Percentiles rank a stretch among this genome's conserved stretches.
Conservation (phyloP, 306 rosid species). For the Cicer pinnatifidum region DNA sequence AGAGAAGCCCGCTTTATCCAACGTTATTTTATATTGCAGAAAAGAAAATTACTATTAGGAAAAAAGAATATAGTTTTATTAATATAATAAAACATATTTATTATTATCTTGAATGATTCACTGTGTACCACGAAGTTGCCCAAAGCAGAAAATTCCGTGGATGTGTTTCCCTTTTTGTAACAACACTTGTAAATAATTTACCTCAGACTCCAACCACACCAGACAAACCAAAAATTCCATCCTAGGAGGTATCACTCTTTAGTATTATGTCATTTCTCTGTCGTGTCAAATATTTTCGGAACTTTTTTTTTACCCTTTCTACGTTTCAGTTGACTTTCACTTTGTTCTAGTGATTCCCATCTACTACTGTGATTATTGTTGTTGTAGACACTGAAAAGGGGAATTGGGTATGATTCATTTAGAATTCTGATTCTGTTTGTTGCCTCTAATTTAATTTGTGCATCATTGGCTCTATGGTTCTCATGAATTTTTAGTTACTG, state of each 20-base stretch:
- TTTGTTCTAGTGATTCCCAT: constrained; percentile 1
- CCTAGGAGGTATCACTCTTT: constrained; percentile 38
- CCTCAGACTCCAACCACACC: constrained; percentile 27
- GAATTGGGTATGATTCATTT: not conserved
- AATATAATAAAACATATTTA: too few species aligned
- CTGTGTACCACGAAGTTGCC: not conserved
- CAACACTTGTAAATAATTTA: not conserved
- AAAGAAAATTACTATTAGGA: too few species aligned
- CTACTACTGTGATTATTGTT: not conserved
- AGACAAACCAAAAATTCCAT: constrained; percentile 22
- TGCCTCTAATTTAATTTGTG: constrained; percentile 1
- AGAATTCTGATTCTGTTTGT: not conserved
- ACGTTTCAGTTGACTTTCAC: constrained; percentile 28
- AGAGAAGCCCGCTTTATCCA: too few species aligned
- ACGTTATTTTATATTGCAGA: too few species aligned
- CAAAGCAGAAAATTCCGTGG: constrained; percentile 34
- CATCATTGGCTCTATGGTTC: constrained; percentile 7
- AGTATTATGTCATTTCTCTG: constrained; percentile 15
- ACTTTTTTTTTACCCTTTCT: not conserved
- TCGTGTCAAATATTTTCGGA: constrained; percentile 1
- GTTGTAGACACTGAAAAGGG: constrained; percentile 1
- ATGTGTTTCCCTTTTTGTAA: constrained; percentile 33
- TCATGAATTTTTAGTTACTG: constrained; percentile 9
- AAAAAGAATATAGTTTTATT: too few species aligned
- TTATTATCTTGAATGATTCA: constrained; percentile 4